Evolutionary conservation across 1,284 basidiomycete species (phyloP).

Genomic region (Austropuccinia psidii): DNA sequence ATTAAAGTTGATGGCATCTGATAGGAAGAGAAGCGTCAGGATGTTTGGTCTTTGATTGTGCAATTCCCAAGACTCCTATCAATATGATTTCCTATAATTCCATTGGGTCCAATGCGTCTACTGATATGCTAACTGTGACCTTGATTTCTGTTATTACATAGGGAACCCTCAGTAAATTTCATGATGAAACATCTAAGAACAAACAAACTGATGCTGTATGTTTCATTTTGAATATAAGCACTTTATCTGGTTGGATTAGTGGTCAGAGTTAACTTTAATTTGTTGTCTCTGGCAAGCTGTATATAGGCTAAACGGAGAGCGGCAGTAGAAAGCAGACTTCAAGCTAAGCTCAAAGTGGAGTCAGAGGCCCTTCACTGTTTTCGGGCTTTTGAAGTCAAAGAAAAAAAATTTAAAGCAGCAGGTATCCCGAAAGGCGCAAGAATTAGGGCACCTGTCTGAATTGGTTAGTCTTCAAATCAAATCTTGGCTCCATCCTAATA

Average conservation of each 20-base stretch:
- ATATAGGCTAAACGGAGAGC: conserved; percentile 34
- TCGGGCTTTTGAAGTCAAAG: conserved; percentile 26
- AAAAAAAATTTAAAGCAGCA: conserved; percentile 17
- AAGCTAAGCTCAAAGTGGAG: conserved; percentile 33
- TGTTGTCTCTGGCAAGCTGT: too few relatives aligned
- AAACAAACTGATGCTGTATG: conserved; percentile 35
- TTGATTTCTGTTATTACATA: background rate
- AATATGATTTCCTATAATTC: too few relatives aligned
- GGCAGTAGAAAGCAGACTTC: conserved; percentile 34
- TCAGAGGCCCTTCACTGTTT: conserved; percentile 28
- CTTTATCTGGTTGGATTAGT: too few relatives aligned
- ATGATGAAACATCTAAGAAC: conserved; percentile 32
- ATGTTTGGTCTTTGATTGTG: conserved; percentile 36
- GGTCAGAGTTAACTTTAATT: too few relatives aligned
- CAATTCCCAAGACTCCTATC: too few relatives aligned
- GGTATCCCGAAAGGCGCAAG: conserved; percentile 22
- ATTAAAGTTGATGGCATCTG: conserved; percentile 30
- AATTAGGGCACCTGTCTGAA: conserved; percentile 21
- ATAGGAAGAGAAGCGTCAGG: conserved; percentile 34
- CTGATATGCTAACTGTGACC: background rate
- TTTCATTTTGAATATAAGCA: background rate
- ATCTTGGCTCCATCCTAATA: background rate
- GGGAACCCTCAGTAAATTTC: conserved; percentile 35
- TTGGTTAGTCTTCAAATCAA: conserved; percentile 1
- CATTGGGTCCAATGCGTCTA: too few relatives aligned